Percentiles rank a stretch among this genome's conserved stretches.
phyloP scores from a whole-genome alignment of 169 alveolate genomes.

The Eimeria zaria region DNA sequence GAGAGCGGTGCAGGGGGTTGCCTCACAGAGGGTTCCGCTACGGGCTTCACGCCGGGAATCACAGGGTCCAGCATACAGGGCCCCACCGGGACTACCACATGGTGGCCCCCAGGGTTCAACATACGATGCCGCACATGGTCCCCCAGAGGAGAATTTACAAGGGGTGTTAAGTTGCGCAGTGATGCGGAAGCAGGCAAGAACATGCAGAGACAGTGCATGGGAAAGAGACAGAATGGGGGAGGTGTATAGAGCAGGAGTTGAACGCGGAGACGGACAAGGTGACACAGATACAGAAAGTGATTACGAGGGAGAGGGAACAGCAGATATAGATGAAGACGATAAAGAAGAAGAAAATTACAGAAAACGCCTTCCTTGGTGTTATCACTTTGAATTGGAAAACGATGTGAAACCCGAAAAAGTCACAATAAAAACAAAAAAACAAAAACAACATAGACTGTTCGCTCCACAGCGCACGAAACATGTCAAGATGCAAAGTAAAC shows the following conservation, averaged over 20 bases:
- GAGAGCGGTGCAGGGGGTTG: neutral
- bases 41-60: neutral
- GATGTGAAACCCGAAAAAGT: neutral
- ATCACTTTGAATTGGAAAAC: neutral
- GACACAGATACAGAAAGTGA: neutral
- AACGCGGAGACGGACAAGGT: neutral
- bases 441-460: neutral
- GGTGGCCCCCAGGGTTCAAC: neutral
- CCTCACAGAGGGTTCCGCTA: neutral
- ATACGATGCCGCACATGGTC: neutral
- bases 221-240: neutral
- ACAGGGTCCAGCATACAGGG: neutral
- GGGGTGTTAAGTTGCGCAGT: neutral
- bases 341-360: neutral
- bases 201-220: neutral
- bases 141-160: neutral
- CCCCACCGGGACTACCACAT: neutral
- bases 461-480: neutral
- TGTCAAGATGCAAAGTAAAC: neutral
- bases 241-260: neutral
- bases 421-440: neutral
- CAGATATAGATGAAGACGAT: neutral
- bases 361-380: constrained; percentile 26
- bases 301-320: neutral
- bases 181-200: neutral